A percentile compares a stretch with the other conserved stretches of the same genome.
phyloP scores from a whole-genome alignment of 2,329 filamentous ascomycete genomes.

The Fusarium sp. region DNA sequence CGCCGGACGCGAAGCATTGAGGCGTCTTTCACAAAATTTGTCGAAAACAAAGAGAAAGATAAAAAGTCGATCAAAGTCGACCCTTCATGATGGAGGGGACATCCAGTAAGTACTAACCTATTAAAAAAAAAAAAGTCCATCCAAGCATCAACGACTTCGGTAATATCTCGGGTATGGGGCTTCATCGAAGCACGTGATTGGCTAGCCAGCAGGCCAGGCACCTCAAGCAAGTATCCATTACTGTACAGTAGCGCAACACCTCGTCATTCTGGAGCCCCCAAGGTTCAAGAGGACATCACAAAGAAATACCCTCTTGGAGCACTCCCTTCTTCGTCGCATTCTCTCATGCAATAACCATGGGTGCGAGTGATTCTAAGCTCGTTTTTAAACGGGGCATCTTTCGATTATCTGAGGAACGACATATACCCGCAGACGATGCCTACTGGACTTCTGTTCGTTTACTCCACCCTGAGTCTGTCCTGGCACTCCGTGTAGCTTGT shows the following conservation, averaged over 20 bases:
- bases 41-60: background rate
- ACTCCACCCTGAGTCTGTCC: constrained; percentile 21
- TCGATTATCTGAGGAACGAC: constrained; percentile 88
- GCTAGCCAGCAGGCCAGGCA: constrained; percentile 7
- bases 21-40: constrained; percentile 14
- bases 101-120: background rate
- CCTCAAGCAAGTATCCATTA: constrained; percentile 6
- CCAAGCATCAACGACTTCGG: constrained; percentile 31
- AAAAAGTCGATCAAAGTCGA: constrained; percentile 15
- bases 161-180: constrained; percentile 29
- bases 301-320: constrained; percentile 27
- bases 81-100: background rate
- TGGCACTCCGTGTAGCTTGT: constrained; percentile 1
- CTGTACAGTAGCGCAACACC: constrained; percentile 10
- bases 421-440: constrained; percentile 86
- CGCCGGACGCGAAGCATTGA: constrained; percentile 50
- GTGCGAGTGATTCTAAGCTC: constrained; percentile 97
- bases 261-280: constrained; percentile 38
- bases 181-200: constrained; percentile 34
- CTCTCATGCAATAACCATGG: constrained; percentile 71
- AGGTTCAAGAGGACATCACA: constrained; percentile 40
- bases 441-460: constrained; percentile 90
- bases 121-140: constrained; percentile 32
- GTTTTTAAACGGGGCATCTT: constrained; percentile 99
- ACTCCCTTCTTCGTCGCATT: constrained; percentile 29